Evolutionary conservation across 257 asterid species (phyloP).

Genomic region (Leonotis leonurus): DNA sequence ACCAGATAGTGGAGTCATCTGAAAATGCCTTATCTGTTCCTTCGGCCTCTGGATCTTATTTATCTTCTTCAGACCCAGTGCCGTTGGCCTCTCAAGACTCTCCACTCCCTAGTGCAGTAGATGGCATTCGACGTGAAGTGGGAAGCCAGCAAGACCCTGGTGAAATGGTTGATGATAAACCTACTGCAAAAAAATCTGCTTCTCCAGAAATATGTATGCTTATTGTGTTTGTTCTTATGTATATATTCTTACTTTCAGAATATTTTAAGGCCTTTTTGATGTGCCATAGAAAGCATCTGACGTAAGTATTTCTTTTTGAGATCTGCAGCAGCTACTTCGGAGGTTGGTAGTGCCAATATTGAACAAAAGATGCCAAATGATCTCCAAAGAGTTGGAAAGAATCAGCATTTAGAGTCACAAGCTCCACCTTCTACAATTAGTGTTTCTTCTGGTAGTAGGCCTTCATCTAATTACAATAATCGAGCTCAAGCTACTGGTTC

Average conservation of each 20-base stretch:
- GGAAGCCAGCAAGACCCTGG: constrained; percentile 26
- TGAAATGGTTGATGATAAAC: constrained; percentile 28
- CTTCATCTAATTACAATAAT: constrained; percentile 65
- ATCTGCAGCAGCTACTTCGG: constrained; percentile 32
- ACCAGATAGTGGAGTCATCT: constrained; percentile 23
- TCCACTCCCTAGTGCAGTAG: constrained; percentile 31
- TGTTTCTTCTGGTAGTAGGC: constrained; percentile 54
- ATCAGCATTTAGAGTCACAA: constrained; percentile 43
- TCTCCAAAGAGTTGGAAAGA: constrained; percentile 44
- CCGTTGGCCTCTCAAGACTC: constrained; percentile 42
- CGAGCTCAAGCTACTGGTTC: constrained; percentile 54
- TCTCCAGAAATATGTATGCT: constrained; percentile 32
- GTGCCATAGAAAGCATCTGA: constrained; percentile 11
- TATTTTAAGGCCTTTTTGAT: constrained; percentile 5
- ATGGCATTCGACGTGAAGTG: constrained; percentile 28
- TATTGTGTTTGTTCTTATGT: constrained; percentile 11
- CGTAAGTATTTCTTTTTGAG: constrained; percentile 13
- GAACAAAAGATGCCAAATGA: constrained; percentile 42
- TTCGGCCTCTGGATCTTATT: constrained; percentile 30
- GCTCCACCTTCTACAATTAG: constrained; percentile 34
- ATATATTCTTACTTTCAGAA: neutral
- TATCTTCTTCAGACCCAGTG: constrained; percentile 44
- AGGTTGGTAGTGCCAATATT: constrained; percentile 31
- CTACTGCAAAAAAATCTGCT: constrained; percentile 31
- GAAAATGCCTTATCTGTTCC: constrained; percentile 21